Conservation (phyloP, 768 basidiomycete genomes). For the Dioszegia crocea region DNA sequence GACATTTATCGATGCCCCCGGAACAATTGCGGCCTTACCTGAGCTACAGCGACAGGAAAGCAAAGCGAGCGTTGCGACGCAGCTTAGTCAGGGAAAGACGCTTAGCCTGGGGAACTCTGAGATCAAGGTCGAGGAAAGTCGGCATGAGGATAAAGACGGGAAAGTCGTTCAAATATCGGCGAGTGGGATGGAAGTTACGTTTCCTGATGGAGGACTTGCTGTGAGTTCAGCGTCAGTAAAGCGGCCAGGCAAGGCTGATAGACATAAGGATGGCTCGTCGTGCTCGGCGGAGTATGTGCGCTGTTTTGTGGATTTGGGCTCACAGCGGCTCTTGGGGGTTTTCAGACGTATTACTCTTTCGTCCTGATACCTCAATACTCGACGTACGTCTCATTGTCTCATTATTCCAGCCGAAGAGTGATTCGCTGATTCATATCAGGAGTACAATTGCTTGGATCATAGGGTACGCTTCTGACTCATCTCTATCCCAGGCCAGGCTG, state of each 20-base stretch:
- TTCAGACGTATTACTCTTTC: conserved; percentile 24
- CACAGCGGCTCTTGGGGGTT: conserved; percentile 20
- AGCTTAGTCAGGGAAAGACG: neutral
- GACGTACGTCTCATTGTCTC: too few relatives aligned
- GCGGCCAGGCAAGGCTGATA: conserved; percentile 8
- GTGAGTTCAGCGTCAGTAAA: conserved; percentile 6
- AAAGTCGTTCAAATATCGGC: conserved; percentile 13
- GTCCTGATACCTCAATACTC: conserved; percentile 14
- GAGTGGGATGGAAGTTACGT: conserved; percentile 18
- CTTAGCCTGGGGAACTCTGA: neutral
- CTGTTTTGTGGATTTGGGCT: conserved; percentile 19
- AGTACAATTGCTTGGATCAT: conserved; percentile 27
- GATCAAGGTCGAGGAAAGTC: conserved; percentile 1
- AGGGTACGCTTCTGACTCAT: neutral
- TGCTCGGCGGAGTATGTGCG: conserved; percentile 11
- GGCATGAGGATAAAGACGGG: neutral
- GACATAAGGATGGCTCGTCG: conserved; percentile 15
- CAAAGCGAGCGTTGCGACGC: neutral
- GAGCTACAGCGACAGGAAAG: conserved; percentile 6
- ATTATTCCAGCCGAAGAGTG: neutral
- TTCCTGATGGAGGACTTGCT: conserved; percentile 22
- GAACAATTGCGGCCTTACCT: conserved; percentile 10
- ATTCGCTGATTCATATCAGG: too few relatives aligned
- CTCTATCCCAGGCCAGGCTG: neutral
- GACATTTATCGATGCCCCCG: conserved; percentile 17